Percentiles rank a stretch among this genome's conserved stretches.
phyloP scores from a whole-genome alignment of 2,329 filamentous ascomycete species.

The Exserohilum turcica region DNA sequence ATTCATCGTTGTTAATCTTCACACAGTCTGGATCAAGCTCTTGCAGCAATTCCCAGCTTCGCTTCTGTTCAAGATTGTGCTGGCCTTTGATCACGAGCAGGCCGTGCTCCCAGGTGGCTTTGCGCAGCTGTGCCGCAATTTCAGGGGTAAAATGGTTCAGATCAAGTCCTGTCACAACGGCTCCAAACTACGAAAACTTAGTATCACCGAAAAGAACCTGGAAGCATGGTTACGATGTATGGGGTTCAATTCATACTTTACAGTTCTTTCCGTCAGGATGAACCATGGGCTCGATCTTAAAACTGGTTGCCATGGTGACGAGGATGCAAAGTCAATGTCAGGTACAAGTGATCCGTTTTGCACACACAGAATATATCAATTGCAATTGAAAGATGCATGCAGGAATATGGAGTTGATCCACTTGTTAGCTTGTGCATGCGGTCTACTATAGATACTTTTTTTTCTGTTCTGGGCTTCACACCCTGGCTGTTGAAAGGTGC shows the following conservation, averaged over 20 bases:
- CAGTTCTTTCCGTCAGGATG: conserved; percentile 8
- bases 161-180: conserved; percentile 5
- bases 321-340: neutral
- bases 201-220: neutral
- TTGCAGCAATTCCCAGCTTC: conserved; percentile 2
- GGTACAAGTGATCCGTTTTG: neutral
- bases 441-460: too few species aligned
- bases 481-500: neutral
- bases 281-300: conserved; percentile 7
- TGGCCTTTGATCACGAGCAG: conserved; percentile 10
- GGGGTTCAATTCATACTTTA: neutral
- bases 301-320: conserved; percentile 4
- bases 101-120: conserved; percentile 7
- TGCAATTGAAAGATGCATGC: neutral
- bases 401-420: neutral
- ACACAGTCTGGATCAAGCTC: conserved; percentile 2
- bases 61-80: conserved; percentile 1
- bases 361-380: neutral
- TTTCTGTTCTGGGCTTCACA: neutral
- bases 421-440: neutral
- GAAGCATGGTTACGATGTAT: neutral
- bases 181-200: neutral
- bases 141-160: conserved; percentile 6
- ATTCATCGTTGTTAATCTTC: conserved; percentile 4
- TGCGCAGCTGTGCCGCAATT: neutral